These are phyloP conservation scores for Pichia gijzeniarum DNA, from an alignment of 805 yeast species.

Conservation along the genomic window DNA sequence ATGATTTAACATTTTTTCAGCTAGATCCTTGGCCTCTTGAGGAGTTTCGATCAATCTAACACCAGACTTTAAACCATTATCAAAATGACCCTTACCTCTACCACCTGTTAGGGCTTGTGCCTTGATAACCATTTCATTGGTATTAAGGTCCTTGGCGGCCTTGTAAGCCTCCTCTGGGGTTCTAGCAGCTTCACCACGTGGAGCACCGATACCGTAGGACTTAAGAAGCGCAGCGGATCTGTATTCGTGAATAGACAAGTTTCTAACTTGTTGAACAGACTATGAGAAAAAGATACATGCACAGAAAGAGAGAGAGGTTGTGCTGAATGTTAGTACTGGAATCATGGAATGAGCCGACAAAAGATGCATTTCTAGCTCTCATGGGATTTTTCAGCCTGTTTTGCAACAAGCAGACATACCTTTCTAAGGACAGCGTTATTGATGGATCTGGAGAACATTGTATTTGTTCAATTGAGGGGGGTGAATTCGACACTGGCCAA, in stretches of 20 bases:
- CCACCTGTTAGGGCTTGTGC: constrained; percentile 99
- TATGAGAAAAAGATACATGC: not conserved
- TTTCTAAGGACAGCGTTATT: constrained; percentile 16
- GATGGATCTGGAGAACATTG: constrained; percentile 22
- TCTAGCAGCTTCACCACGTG: constrained; percentile 85
- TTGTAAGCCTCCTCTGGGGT: constrained; percentile 84
- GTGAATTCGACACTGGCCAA: too few relatives aligned
- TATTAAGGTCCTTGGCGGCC: constrained; percentile 68
- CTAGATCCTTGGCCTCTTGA: constrained; percentile 79
- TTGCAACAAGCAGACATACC: constrained; percentile 8
- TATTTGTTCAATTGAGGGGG: too few relatives aligned
- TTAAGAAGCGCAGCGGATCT: constrained; percentile 86
- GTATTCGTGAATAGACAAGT: constrained; percentile 88
- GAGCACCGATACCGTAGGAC: constrained; percentile 81
- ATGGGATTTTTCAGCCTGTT: not conserved
- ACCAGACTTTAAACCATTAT: constrained; percentile 94
- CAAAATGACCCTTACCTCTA: constrained; percentile 98
- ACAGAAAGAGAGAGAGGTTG: not conserved
- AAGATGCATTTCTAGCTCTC: too few relatives aligned
- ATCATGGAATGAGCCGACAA: not conserved
- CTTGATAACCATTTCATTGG: constrained; percentile 85
- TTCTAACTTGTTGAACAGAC: constrained; percentile 40
- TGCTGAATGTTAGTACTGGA: not conserved
- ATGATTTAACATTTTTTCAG: constrained; percentile 85
- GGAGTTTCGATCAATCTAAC: constrained; percentile 83